Evolutionary conservation across 2,329 filamentous ascomycete genomes (phyloP), one percentile per base, ranked within the genome.

Genomic region (Colletotrichum phormii): DNA sequence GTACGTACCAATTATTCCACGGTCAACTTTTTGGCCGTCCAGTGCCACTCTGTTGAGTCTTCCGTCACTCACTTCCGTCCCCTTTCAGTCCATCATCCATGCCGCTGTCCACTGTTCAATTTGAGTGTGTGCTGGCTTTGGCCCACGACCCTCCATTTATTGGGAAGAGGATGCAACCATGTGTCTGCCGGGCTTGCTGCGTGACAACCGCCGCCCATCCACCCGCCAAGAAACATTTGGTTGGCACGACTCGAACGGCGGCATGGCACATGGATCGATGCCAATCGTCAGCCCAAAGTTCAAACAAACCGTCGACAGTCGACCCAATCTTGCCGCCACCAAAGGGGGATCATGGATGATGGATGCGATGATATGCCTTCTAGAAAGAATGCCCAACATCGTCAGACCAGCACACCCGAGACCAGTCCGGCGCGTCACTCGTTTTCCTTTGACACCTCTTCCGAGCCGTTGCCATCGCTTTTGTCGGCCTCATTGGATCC

Each of bases 401-500:
- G 71, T 71, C 71, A 64, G 71, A 61, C 71, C 46, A 73, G 60
- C 35, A 42, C 55, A 73, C 31, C 60, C 66, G 60, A 73, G 71
- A 71, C 66, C 46, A 61, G 61, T 65, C 71, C 66, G 60, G 71
- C 66, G 71, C 66, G 18, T 71, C 71, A 70, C 26, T 51, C 13
- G 54, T 60, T 70, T 55, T 67, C 70, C 69, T 33, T 69, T 59
- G 70, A 70, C 60, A 64, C 51, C 42, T 65, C 66, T 22, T 33
- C 55, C 22, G 13, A 22, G 15, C 35, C 35, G 33, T 26, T 64
- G 22, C 6, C 15, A 8, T 58, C n/a, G 22, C 13, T 24, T 60
- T n/a, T 54, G 49, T 33, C 26, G 54, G 35, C 31, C 42, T 33
- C 42, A 59, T 59, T 67, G 58, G 49, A 71, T 60, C 22, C 55